These are phyloP conservation scores for Neoboletus magnificus DNA, from an alignment of 768 basidiomycete species.

Conservation along the genomic window DNA sequence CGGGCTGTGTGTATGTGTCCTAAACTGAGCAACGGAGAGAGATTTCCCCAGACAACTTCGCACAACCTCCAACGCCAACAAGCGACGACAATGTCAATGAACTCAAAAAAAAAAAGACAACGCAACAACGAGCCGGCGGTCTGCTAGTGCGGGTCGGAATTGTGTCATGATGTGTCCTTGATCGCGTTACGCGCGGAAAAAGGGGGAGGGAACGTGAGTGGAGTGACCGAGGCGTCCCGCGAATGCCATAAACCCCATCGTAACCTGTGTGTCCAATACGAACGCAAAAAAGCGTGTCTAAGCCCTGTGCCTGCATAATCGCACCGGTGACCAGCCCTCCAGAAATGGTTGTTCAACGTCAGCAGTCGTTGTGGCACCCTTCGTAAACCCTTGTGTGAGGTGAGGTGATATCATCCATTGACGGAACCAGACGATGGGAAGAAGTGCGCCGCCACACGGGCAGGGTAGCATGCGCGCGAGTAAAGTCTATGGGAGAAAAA, in stretches of 20 bases:
- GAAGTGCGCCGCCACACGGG: neutral
- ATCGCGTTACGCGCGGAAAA: constrained; percentile 6
- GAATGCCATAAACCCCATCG: constrained; percentile 16
- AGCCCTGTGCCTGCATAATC: constrained; percentile 5
- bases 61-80: neutral
- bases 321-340: neutral
- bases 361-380: constrained; percentile 17
- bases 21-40: neutral
- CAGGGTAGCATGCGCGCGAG: constrained; percentile 17
- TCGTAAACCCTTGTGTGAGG: neutral
- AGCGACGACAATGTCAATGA: constrained; percentile 1
- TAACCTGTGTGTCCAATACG: neutral
- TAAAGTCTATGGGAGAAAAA: constrained; percentile 1
- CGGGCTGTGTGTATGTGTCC: neutral
- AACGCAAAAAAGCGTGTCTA: constrained; percentile 4
- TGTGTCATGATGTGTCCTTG: neutral
- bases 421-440: constrained; percentile 12
- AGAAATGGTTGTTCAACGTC: neutral
- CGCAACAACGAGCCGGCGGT: constrained; percentile 4
- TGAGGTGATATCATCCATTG: neutral
- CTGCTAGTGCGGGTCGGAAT: neutral
- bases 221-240: neutral
- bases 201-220: neutral
- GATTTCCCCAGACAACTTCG: neutral
- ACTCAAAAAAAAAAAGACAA: neutral